Conservation (phyloP, 148 eudicot genomes). For the Linanthus parryae region DNA sequence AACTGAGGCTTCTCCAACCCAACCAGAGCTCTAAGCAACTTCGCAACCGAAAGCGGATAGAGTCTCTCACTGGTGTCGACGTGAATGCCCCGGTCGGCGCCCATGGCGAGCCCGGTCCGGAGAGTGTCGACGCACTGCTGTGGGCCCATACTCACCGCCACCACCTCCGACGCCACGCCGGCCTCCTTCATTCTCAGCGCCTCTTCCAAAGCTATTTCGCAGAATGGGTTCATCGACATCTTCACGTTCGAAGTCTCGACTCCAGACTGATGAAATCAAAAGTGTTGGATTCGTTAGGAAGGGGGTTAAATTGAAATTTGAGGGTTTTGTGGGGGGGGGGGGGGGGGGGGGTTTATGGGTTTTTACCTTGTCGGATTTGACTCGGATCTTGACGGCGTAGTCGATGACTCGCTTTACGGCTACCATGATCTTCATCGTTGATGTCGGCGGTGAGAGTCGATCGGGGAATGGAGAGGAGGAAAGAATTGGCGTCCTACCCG, state of each 20-base stretch:
- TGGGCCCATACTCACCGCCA: conserved; percentile 83
- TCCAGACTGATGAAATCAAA: conserved; percentile 41
- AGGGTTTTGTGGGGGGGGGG: background rate
- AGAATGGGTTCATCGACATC: conserved; percentile 99
- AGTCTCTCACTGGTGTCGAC: conserved; percentile 38
- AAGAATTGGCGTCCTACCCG: too few species aligned
- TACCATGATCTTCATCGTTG: conserved; percentile 97
- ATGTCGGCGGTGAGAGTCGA: too few species aligned
- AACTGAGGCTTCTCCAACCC: conserved; percentile 71
- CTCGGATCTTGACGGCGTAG: conserved; percentile 94
- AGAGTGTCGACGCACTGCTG: conserved; percentile 78
- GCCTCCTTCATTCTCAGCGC: conserved; percentile 71
- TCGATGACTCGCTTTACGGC: conserved; percentile 85
- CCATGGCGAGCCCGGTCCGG: conserved; percentile 96
- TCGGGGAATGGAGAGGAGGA: too few species aligned
- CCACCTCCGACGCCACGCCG: conserved; percentile 89
- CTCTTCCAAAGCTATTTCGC: conserved; percentile 94
- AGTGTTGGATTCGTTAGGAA: background rate
- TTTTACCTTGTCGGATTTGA: conserved; percentile 84
- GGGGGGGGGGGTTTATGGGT: background rate
- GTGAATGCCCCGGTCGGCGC: conserved; percentile 91
- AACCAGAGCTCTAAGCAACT: conserved; percentile 72
- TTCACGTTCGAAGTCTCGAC: conserved; percentile 84
- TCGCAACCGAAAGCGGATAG: conserved; percentile 69
- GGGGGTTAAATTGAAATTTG: background rate